These are phyloP conservation scores for Postia placenta DNA, from an alignment of 768 basidiomycete species.

Conservation along the genomic window DNA sequence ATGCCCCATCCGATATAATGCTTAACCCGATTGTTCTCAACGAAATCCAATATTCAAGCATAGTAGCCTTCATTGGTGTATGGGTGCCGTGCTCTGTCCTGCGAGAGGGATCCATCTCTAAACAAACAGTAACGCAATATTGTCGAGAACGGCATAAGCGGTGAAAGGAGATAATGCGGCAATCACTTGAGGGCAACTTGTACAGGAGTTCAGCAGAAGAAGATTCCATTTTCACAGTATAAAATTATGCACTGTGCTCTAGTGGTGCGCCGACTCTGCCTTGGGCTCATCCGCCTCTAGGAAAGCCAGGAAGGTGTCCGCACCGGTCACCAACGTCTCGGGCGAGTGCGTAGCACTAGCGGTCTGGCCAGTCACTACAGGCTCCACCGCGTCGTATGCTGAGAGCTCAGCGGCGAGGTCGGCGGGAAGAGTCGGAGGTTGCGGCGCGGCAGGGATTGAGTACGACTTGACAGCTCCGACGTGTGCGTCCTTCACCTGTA, in stretches of 20 bases:
- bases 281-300: conserved; percentile 77
- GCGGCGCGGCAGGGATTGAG: conserved; percentile 67
- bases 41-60: no score
- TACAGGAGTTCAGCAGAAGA: background rate
- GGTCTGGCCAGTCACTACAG: conserved; percentile 33
- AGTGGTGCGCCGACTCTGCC: conserved; percentile 54
- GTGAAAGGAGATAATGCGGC: no score
- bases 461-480: conserved; percentile 83
- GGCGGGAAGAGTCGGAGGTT: conserved; percentile 66
- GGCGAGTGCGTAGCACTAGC: conserved; percentile 30
- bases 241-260: background rate
- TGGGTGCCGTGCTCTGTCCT: no score
- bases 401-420: conserved; percentile 87
- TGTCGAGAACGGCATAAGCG: no score
- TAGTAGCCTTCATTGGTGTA: no score
- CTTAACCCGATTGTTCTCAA: no score
- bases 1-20: no score
- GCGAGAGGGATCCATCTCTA: no score
- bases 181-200: no score
- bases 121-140: no score
- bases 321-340: conserved; percentile 37
- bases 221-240: conserved; percentile 4
- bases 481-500: conserved; percentile 85
- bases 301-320: conserved; percentile 74
- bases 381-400: conserved; percentile 81